Evolutionary conservation across 2,329 filamentous ascomycete species (phyloP).

Genomic region (Cyphellophora europaea): DNA sequence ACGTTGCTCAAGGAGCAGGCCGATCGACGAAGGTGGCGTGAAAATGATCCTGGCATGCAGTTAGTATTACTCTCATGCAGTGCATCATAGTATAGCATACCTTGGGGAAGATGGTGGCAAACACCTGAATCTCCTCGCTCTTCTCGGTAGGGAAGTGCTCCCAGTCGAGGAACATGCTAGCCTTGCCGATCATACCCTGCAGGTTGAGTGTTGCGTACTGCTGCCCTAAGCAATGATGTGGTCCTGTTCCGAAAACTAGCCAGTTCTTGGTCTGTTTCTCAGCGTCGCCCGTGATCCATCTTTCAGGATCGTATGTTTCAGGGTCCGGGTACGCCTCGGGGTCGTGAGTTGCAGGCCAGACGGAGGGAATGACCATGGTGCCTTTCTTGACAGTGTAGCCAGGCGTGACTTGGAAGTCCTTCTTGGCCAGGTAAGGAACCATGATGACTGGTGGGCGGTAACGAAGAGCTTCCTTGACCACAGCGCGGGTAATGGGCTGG

Average conservation of each 20-base stretch:
- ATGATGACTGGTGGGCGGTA: slow-evolving; percentile 95
- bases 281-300: slow-evolving; percentile 83
- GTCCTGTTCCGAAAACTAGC: slow-evolving; percentile 89
- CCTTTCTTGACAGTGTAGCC: slow-evolving; percentile 89
- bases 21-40: slow-evolving; percentile 59
- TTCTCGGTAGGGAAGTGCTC: slow-evolving; percentile 71
- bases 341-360: slow-evolving; percentile 84
- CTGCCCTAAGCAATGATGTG: slow-evolving; percentile 94
- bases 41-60: slow-evolving; percentile 62
- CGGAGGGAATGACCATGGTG: slow-evolving; percentile 88
- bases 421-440: slow-evolving; percentile 93
- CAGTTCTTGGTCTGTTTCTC: slow-evolving; percentile 93
- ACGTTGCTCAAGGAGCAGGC: too few relatives aligned
- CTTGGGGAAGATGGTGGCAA: slow-evolving; percentile 96
- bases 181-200: slow-evolving; percentile 83
- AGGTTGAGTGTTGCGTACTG: slow-evolving; percentile 84
- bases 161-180: slow-evolving; percentile 80
- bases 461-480: slow-evolving; percentile 82
- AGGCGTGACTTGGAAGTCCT: slow-evolving; percentile 81
- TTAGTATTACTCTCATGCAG: slow-evolving; percentile 1
- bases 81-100: slow-evolving; percentile 42
- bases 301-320: slow-evolving; percentile 79
- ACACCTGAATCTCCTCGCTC: slow-evolving; percentile 95
- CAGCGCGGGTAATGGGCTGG: slow-evolving; percentile 81
- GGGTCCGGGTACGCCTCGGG: slow-evolving; percentile 86